phyloP scores from a whole-genome alignment of 2,329 filamentous ascomycete species.

The Clathrospora elynae region DNA sequence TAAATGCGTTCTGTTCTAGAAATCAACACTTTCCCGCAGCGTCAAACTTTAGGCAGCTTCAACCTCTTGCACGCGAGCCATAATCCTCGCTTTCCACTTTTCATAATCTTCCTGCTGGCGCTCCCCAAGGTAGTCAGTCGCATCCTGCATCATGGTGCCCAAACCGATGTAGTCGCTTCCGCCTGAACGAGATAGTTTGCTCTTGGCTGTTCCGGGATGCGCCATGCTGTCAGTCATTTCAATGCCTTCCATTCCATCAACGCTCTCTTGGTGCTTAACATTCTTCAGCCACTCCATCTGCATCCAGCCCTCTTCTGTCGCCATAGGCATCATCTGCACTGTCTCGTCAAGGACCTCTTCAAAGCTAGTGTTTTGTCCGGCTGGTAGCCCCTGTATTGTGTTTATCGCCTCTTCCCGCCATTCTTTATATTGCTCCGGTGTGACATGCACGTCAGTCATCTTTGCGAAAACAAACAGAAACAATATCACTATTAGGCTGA shows the following conservation, averaged over 20 bases:
- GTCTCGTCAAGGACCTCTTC: constrained; percentile 50
- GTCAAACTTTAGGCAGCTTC: too few species aligned
- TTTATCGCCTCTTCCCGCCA: constrained; percentile 55
- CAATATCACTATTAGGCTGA: constrained; percentile 63
- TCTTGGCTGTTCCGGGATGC: constrained; percentile 36
- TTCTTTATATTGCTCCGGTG: constrained; percentile 39
- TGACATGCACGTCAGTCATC: constrained; percentile 38
- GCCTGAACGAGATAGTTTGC: constrained; percentile 51
- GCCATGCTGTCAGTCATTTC: constrained; percentile 27
- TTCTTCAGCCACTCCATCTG: constrained; percentile 64
- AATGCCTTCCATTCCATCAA: constrained; percentile 36
- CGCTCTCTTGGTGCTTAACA: constrained; percentile 45
- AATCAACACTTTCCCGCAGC: too few species aligned
- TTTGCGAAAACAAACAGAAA: constrained; percentile 65
- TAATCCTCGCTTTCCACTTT: constrained; percentile 66
- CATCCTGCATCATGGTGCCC: constrained; percentile 75
- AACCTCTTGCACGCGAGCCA: constrained; percentile 60
- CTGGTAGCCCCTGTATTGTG: constrained; percentile 55
- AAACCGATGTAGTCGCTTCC: constrained; percentile 54
- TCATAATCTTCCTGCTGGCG: constrained; percentile 65
- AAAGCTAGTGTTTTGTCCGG: constrained; percentile 55
- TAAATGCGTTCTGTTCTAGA: too few species aligned
- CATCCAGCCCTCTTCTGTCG: constrained; percentile 51
- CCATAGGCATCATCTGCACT: constrained; percentile 40
- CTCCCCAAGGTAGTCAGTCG: constrained; percentile 72